Evolutionary conservation across 257 asterid species (phyloP), one percentile per base, ranked within the genome.

Genomic region (Catharanthus roseus): DNA sequence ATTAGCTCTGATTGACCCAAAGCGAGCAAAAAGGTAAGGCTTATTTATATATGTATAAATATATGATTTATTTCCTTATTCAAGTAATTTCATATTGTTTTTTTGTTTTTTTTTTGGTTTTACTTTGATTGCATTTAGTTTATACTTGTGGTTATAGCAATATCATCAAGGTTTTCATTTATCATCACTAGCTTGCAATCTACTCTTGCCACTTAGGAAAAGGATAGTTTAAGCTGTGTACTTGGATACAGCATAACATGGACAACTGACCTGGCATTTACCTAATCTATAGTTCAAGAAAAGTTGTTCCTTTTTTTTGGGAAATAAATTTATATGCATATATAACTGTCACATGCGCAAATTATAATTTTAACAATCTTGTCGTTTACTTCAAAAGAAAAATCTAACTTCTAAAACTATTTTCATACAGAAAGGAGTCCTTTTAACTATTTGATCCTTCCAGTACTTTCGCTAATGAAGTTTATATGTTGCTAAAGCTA

Each of bases 1-100:
- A 78, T 97, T 93, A 73, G 99, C 99, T 62, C 86, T 91, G 44
- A 80, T 91, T 61, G 99, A 93, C 85, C 99, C 97, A 29, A 93
- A 93, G 78, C 96, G 97, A 75, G 99, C 99, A 31, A 93, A 93
- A 84, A 84, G 99, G 99, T 90, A 86, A 11, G 42, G 54, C 79
- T 69, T 51, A 41, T 72, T 3, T 39, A 15, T n/a, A n/a, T n/a
- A n/a, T n/a, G n/a, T n/a, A n/a, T n/a, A n/a, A n/a, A n/a, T n/a
- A n/a, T 63, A n/a, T 63, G 5, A 67, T 54, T 21, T 18, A 33
- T 62, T 61, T 62, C 13, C 38, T 51, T 65, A 42, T 18, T 50
- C 28, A 47, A n/a, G 49, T 67, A 26, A 42, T 11, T 6, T n/a
- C 21, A n/a, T 39, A 23, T 24, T 8, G 8, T 38, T 3, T 38